Evolutionary conservation across 2,329 filamentous ascomycete genomes (phyloP).

Genomic region (Hypoxylon rubiginosum): DNA sequence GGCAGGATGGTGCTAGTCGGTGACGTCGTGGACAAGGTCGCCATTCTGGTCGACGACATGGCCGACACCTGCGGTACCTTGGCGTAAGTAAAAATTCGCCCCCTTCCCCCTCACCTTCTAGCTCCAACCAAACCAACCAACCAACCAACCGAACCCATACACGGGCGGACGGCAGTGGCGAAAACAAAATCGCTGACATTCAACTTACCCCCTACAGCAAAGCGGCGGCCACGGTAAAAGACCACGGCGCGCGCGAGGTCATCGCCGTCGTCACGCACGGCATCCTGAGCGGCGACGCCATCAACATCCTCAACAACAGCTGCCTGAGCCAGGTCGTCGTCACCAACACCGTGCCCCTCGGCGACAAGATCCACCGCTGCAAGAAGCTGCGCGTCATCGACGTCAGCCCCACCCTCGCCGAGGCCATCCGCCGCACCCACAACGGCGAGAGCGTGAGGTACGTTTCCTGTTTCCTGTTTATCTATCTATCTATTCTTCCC

Average conservation of each 20-base stretch:
- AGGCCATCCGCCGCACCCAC: slow-evolving; percentile 70
- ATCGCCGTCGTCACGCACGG: slow-evolving; percentile 97
- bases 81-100: slow-evolving; percentile 38
- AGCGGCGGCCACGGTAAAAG: slow-evolving; percentile 88
- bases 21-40: slow-evolving; percentile 89
- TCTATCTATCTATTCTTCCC: too few relatives aligned
- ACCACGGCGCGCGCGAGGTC: slow-evolving; percentile 87
- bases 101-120: background rate
- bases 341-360: slow-evolving; percentile 83
- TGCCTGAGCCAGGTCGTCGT: slow-evolving; percentile 78
- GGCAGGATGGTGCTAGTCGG: slow-evolving; percentile 97
- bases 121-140: too few relatives aligned
- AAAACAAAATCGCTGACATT: too few relatives aligned
- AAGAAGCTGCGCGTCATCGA: slow-evolving; percentile 81
- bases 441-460: slow-evolving; percentile 72
- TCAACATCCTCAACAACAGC: slow-evolving; percentile 78
- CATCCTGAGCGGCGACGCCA: slow-evolving; percentile 78
- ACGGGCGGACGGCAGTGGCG: too few relatives aligned
- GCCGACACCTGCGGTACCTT: slow-evolving; percentile 91
- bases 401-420: slow-evolving; percentile 77
- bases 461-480: slow-evolving; percentile 54
- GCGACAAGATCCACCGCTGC: slow-evolving; percentile 79
- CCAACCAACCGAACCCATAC: too few relatives aligned
- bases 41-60: slow-evolving; percentile 98
- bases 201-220: too few relatives aligned